These are phyloP conservation scores for Ogataea methylovora DNA, from an alignment of 805 yeast species.

Conservation along the genomic window DNA sequence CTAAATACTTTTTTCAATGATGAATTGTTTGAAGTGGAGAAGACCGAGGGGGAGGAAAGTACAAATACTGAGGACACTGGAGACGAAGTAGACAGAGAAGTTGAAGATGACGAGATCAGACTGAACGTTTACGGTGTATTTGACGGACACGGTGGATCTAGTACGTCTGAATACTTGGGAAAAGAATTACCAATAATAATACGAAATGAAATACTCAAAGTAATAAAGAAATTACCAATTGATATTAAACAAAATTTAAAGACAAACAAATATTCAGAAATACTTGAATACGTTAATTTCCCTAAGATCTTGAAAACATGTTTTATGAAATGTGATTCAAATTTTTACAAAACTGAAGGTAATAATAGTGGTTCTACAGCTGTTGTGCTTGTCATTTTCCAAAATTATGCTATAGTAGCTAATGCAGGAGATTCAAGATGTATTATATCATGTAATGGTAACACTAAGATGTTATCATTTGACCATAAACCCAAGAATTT, in stretches of 20 bases:
- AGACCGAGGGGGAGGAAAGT: conserved; percentile 6
- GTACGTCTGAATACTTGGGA: conserved; percentile 48
- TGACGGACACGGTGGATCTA: conserved; percentile 79
- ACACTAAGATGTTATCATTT: conserved; percentile 52
- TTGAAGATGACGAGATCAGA: conserved; percentile 2
- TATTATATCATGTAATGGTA: conserved; percentile 45
- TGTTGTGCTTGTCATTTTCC: conserved; percentile 35
- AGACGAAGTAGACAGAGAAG: background rate
- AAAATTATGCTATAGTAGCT: conserved; percentile 44
- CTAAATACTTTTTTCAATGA: conserved; percentile 27
- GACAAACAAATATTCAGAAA: conserved; percentile 4
- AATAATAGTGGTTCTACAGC: conserved; percentile 48
- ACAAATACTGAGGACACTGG: background rate
- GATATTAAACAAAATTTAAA: conserved; percentile 9
- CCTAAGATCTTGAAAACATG: conserved; percentile 30
- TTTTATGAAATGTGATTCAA: conserved; percentile 38
- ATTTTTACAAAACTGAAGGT: conserved; percentile 29
- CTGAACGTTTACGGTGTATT: conserved; percentile 58
- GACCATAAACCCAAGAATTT: conserved; percentile 58
- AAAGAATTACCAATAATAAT: conserved; percentile 26
- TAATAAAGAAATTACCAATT: conserved; percentile 9
- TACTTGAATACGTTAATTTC: conserved; percentile 17
- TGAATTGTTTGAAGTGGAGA: conserved; percentile 18
- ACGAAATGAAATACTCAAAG: conserved; percentile 9
- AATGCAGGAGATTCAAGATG: conserved; percentile 77